Percentiles rank a stretch among this genome's conserved stretches.
Conservation (phyloP, 768 basidiomycete genomes). For the Coprinopsis cinerea region DNA sequence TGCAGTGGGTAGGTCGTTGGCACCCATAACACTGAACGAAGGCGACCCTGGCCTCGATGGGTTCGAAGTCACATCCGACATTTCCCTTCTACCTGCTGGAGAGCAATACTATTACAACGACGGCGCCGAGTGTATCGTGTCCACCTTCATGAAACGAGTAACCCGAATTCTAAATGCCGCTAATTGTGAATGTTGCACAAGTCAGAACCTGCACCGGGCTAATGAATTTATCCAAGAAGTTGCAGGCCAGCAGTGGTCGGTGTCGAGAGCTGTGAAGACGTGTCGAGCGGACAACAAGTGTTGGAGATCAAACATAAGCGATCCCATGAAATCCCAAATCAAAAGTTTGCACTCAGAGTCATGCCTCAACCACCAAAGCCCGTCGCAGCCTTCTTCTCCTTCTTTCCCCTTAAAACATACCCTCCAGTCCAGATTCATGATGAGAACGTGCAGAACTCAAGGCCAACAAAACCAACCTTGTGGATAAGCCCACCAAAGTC, state of each 20-base stretch:
- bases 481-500: slow-evolving; percentile 56
- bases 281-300: neutral
- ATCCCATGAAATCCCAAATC: slow-evolving; percentile 2
- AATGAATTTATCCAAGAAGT: neutral
- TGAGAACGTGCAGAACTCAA: slow-evolving; percentile 19
- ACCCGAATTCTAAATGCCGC: too few species aligned
- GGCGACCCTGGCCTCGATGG: slow-evolving; percentile 51
- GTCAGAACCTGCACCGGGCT: neutral
- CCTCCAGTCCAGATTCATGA: slow-evolving; percentile 30
- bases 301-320: neutral
- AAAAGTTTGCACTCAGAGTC: neutral
- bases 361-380: slow-evolving; percentile 15
- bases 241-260: neutral
- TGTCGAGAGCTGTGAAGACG: neutral
- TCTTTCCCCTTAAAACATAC: slow-evolving; percentile 55
- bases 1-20: slow-evolving; percentile 33
- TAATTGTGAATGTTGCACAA: too few species aligned
- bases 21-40: slow-evolving; percentile 39
- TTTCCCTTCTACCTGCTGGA: slow-evolving; percentile 9
- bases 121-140: neutral
- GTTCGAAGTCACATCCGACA: slow-evolving; percentile 47
- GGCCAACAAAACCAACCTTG: slow-evolving; percentile 37
- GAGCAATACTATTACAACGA: neutral
- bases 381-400: slow-evolving; percentile 46
- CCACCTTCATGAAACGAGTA: neutral